Conservation (phyloP, 1,284 basidiomycete genomes). For the Ustilago trichophora region DNA sequence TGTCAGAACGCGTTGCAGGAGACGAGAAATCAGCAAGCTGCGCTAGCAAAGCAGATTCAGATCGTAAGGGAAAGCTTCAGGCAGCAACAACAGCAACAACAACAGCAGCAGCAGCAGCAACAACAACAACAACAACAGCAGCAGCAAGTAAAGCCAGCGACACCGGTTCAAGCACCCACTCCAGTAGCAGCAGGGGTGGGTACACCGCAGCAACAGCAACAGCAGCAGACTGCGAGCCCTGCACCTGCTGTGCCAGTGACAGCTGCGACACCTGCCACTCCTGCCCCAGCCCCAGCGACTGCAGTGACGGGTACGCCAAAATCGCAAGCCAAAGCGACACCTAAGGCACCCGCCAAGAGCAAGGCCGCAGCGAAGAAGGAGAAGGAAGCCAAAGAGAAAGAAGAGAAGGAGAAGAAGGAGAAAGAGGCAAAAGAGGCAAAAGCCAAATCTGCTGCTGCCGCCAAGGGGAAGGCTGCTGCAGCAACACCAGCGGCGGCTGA, state of each 20-base stretch:
- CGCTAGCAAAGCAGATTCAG: constrained; percentile 55
- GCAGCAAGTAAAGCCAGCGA: constrained; percentile 14
- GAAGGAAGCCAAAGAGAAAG: constrained; percentile 30
- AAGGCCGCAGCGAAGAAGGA: constrained; percentile 38
- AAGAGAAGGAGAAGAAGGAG: constrained; percentile 36
- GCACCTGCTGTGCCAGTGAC: constrained; percentile 9
- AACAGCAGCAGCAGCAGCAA: constrained; percentile 14
- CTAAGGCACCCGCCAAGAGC: constrained; percentile 32
- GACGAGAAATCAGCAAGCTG: constrained; percentile 51
- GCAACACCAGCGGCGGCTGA: constrained; percentile 6
- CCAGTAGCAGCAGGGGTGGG: constrained; percentile 3
- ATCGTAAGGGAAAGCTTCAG: constrained; percentile 52
- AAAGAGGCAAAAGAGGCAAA: constrained; percentile 27
- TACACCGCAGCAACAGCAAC: constrained; percentile 12
- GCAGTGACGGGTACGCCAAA: constrained; percentile 14
- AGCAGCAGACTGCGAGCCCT: constrained; percentile 20
- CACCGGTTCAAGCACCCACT: constrained; percentile 7
- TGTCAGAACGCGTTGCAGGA: constrained; percentile 53
- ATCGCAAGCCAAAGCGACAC: constrained; percentile 22
- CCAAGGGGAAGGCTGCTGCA: constrained; percentile 16
- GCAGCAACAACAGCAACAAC: constrained; percentile 52
- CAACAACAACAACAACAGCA: constrained; percentile 17
- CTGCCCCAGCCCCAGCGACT: constrained; percentile 2
- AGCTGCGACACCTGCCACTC: constrained; percentile 11
- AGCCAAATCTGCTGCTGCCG: constrained; percentile 12